Conservation (phyloP, 352 stramenopile species). For the Phytophthora sp. region DNA sequence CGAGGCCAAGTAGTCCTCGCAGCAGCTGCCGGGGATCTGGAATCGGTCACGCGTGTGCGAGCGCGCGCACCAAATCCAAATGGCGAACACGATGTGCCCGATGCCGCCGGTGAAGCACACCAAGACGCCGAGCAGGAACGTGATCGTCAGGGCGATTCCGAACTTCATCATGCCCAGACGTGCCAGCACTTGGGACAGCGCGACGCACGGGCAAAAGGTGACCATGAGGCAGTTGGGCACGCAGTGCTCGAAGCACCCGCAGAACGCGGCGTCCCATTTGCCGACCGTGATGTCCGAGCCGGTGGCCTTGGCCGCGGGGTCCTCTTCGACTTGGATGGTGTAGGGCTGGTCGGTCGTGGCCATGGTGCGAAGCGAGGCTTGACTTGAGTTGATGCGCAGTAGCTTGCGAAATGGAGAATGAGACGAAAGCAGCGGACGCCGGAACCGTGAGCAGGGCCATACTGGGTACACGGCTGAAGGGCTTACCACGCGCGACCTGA, state of each 20-base stretch:
- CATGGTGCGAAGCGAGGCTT: not conserved
- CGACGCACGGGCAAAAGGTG: constrained; percentile 39
- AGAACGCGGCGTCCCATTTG: constrained; percentile 21
- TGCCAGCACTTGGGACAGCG: constrained; percentile 11
- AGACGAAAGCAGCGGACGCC: not conserved
- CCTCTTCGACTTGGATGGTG: constrained; percentile 26
- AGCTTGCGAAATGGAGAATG: constrained; percentile 11
- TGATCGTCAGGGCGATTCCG: not conserved
- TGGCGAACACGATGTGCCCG: constrained; percentile 8
- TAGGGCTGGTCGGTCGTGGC: constrained; percentile 9
- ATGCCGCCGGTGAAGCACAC: constrained; percentile 12
- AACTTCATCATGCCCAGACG: constrained; percentile 13
- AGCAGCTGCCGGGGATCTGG: constrained; percentile 18
- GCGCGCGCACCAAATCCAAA: constrained; percentile 18
- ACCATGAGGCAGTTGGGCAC: constrained; percentile 50
- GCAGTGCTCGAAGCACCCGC: constrained; percentile 32
- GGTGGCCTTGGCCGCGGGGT: not conserved
- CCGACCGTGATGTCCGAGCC: constrained; percentile 27
- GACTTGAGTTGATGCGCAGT: not conserved
- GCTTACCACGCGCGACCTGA: too few relatives aligned
- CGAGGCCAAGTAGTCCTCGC: constrained; percentile 15
- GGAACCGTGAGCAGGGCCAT: too few relatives aligned
- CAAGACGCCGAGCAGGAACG: constrained; percentile 16
- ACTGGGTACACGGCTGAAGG: too few relatives aligned
- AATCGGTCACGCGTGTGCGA: constrained; percentile 11